Base-by-base conservation (phyloP, 2,329 filamentous ascomycete species). In the Pseudocercospora macadamiae region DNA sequence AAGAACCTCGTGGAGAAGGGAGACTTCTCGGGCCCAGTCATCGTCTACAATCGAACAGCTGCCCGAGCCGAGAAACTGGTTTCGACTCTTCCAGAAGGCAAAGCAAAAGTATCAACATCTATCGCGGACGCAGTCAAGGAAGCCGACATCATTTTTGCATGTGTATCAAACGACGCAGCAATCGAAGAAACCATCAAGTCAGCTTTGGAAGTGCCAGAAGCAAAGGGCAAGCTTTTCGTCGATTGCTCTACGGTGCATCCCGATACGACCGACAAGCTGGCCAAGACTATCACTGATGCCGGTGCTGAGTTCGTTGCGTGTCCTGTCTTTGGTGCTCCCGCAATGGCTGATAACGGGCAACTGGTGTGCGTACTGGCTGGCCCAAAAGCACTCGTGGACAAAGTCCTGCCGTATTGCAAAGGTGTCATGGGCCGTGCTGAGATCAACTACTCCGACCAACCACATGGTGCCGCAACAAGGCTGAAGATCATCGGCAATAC, bases 231-330 rank as follows among this genome's bases (percentile, higher is more conserved):
- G 77, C 79, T 95, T 14, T 87, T 96, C 65, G 83, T 96, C 28
- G 92, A 96, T 71, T 93, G 89, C 80, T 95, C 90, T 3, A 96
- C 92, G 23, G 85, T 96, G 32, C 89, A 95, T 73, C 92, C 93
- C 0, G 88, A 93, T 55, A 91, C 89, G 3, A 90, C 89, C 1
- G 84, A 90, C 61, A 80, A 80, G 23, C 75, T 91, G 2, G 87
- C 87, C 23, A 79, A 85, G 65, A 79, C 75, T 23, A 77, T 89
- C 60, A 77, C 78, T 10, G 80, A 73, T 1, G 80, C 81, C 21
- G 89, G 89, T 4, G 91, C 83, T 2, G 80, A 86, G 36, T 96
- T 96, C 70, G 85, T 96, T 16, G 89, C 90, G 1, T 86, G 83
- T 67, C 87, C 87, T 9, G 85, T 93, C 3, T 92, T 92, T 68